Evolutionary conservation across 352 stramenopile species (phyloP), one percentile per base, ranked within the genome.

Genomic region (Globisporangium perplexum): DNA sequence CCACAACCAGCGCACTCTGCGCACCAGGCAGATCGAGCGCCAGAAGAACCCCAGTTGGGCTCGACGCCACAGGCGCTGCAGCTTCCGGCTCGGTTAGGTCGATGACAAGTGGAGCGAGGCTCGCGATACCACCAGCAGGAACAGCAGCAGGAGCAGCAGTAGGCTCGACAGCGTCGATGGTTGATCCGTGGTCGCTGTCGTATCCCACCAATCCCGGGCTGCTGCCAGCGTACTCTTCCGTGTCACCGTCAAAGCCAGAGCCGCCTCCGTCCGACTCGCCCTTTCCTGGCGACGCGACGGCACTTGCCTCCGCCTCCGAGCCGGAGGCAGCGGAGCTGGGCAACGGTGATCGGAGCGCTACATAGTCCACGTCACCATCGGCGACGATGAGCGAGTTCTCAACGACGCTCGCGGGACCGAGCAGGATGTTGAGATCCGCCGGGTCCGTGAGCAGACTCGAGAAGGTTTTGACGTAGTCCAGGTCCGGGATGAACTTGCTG

Each of bases 391-490:
- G 15, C 2, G 60, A 68, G 47, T 72, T 73, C n/a, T 72, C 70
- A 0, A 58, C 64, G 35, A 82, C 74, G 39, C 62, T 38, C 30
- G 67, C 63, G 20, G 47, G 28, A 5, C 67, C 71, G 15, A 84
- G 35, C 5, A 85, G 42, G 26, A 65, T 49, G 12, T 59, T 55
- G 1, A 85, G 50, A 7, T 71, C 57, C 1, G n/a, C 35, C 0
- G 71, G 66, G 43, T 79, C 60, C 6, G 60, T 58, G 1, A 82
- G 54, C 24, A 85, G 39, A 0, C 47, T 22, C 14, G 63, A 57
- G 39, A 84, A 80, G 2, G 56, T 60, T 26, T 46, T 56, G 20
- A 77, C 60, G 45, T 70, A 77, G 57, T 83, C 65, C 22, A 78
- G 50, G 18, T 76, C 68, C 7, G 60, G 41, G 23, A 61, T 47